These are phyloP conservation scores for Fusarium proliferatum DNA, from an alignment of 2,329 filamentous ascomycete genomes.

Conservation along the genomic window DNA sequence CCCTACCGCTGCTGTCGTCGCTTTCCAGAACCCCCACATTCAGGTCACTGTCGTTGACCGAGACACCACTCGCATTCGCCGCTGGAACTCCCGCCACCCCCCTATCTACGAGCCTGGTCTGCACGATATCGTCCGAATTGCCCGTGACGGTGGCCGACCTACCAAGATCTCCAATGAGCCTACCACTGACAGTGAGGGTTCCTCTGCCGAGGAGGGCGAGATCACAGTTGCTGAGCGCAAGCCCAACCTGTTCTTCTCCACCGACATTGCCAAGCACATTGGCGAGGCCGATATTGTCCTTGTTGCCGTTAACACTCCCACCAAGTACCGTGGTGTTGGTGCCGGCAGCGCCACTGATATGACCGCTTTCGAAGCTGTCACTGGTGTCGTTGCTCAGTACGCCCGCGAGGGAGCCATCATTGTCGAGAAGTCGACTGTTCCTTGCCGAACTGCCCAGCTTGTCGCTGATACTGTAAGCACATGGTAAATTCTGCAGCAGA, in stretches of 20 bases:
- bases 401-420: slow-evolving; percentile 77
- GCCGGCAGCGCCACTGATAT: slow-evolving; percentile 79
- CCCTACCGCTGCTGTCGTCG: slow-evolving; percentile 79
- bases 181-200: slow-evolving; percentile 45
- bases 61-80: slow-evolving; percentile 71
- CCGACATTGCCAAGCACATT: slow-evolving; percentile 70
- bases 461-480: slow-evolving; percentile 72
- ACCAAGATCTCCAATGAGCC: slow-evolving; percentile 55
- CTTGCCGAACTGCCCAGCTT: slow-evolving; percentile 77
- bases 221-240: slow-evolving; percentile 57
- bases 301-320: slow-evolving; percentile 83
- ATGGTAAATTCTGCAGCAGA: neutral
- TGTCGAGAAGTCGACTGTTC: slow-evolving; percentile 85
- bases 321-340: slow-evolving; percentile 76
- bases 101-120: slow-evolving; percentile 83
- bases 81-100: slow-evolving; percentile 78
- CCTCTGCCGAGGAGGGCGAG: slow-evolving; percentile 48
- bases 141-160: slow-evolving; percentile 67
- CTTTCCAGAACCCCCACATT: slow-evolving; percentile 77
- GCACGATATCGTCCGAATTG: slow-evolving; percentile 72
- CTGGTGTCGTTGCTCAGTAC: slow-evolving; percentile 72
- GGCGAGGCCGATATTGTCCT: slow-evolving; percentile 78
- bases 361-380: slow-evolving; percentile 76
- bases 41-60: slow-evolving; percentile 80
- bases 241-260: slow-evolving; percentile 80